Base-by-base conservation (phyloP, 306 rosid species). In the Cucurbita argyrosperma region DNA sequence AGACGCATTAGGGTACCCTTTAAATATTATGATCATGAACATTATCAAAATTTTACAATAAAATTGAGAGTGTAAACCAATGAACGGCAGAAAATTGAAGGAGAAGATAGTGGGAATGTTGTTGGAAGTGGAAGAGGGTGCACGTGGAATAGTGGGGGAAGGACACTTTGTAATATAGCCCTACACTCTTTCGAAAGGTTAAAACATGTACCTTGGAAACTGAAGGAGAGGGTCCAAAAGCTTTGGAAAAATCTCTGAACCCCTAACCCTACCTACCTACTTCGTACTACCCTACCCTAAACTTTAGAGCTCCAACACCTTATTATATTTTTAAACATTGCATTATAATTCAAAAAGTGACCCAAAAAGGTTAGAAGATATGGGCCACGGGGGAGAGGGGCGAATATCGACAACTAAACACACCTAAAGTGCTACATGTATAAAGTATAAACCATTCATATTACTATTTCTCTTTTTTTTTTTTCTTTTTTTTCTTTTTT, bases 391-490 rank as follows among this genome's bases (percentile, higher is more conserved):
- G 30, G 62, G 35, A 56, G 37, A 38, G 58, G 83, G 80, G 59
- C 37, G 81, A 79, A 84, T 81, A 79, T 71, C 42, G 74, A 46
- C 85, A 81, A 84, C 72, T 72, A 60, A 46, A 45, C 67, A 80
- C 64, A 58, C 53, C 50, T 45, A 45, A 58, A 60, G 72, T 59
- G 71, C 63, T 35, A 69, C 70, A 35, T 55, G 26, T 79, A 77
- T 49, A 74, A 80, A 76, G 26, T 79, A 77, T 49, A 74, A 80
- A 76, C 86, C 86, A 68, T 79, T 74, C 66, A 58, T 68, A 66
- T 64, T 14, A 46, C 84, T 46, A 47, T 55, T 12, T 45, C 26
- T 16, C 38, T 45, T 21, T 21, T 45, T 65, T 55, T 72, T 57
- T 61, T 2, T 21, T 71, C 42, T 64, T 37, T 74, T 53, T 43